phyloP scores from a whole-genome alignment of 2,329 filamentous ascomycete genomes.

The Cladosporium sp. region DNA sequence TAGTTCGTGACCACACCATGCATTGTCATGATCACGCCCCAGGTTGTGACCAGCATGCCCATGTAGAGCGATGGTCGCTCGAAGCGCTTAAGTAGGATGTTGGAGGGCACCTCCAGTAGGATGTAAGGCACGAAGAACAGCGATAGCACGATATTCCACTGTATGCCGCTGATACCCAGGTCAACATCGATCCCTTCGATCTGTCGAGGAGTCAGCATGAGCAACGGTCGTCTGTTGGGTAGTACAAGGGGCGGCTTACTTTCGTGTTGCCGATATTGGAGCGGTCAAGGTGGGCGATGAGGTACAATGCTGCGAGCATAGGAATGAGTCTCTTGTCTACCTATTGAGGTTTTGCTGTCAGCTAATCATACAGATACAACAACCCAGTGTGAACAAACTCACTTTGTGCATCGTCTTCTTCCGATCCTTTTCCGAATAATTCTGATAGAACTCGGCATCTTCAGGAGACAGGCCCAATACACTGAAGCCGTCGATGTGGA shows the following conservation, averaged over 20 bases:
- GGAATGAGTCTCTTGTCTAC: background rate
- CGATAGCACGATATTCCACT: slow-evolving; percentile 17
- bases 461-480: slow-evolving; percentile 3
- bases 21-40: slow-evolving; percentile 65
- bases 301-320: background rate
- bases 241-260: background rate
- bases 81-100: slow-evolving; percentile 46
- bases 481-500: slow-evolving; percentile 5
- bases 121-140: slow-evolving; percentile 49
- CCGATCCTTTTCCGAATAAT: slow-evolving; percentile 3
- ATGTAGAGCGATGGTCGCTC: slow-evolving; percentile 36
- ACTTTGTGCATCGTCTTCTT: slow-evolving; percentile 20
- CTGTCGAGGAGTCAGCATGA: background rate
- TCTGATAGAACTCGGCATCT: slow-evolving; percentile 21
- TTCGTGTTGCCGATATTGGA: slow-evolving; percentile 17
- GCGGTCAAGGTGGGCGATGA: background rate
- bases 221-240: no score
- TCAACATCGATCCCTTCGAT: slow-evolving; percentile 13
- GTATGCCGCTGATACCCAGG: slow-evolving; percentile 14
- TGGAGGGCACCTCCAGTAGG: slow-evolving; percentile 47
- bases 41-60: slow-evolving; percentile 29
- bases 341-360: background rate
- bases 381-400: background rate
- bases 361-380: background rate
- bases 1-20: slow-evolving; percentile 69